Evolutionary conservation across 2,329 filamentous ascomycete species (phyloP), one percentile per base, ranked within the genome.

Genomic region (Penicillium griseofulvum): DNA sequence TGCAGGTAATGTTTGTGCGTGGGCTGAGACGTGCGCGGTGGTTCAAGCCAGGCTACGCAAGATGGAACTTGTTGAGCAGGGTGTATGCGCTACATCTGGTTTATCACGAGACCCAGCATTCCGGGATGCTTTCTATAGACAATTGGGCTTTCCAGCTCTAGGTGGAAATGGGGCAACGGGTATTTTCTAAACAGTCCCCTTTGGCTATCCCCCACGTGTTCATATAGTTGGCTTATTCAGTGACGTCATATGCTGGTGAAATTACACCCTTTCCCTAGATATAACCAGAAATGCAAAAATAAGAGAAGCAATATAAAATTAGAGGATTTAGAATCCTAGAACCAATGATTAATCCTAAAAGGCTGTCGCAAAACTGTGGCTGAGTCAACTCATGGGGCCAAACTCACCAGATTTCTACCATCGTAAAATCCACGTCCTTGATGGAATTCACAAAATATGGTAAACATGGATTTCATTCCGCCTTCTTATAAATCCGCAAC

Each of bases 401-500:
- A 47, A 24, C 16, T 33, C 9, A 34, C 14, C 10, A 9, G n/a
- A 38, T 46, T 31, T 47, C 10, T 5, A 26, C n/a, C 39, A 16
- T 39, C 19, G 26, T 28, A 12, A 28, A 36, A n/a, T 16, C 7
- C 16, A 24, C 19, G n/a, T 17, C 19, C 29, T 43, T 29, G 4
- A 31, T 38, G 10, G 16, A 46, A 37, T 22, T 12, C 7, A 26
- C 12, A 11, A 11, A 16, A 16, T 7, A 37, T n/a, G 39, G 5
- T 34, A 24, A 41, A 41, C 5, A 84, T 84, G 81, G 82, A 85
- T 64, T 76, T 80, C 48, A 75, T 81, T 49, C 81, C 82, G 29
- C 84, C 84, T 5, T 83, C 82, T n/a, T 87, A 86, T 66, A 76
- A 83, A 63, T 77, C 75, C 44, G 83, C 82, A 49, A 82, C 80